These are phyloP conservation scores for Termitomyces sp. DNA, from an alignment of 768 basidiomycete genomes.

Conservation along the genomic window DNA sequence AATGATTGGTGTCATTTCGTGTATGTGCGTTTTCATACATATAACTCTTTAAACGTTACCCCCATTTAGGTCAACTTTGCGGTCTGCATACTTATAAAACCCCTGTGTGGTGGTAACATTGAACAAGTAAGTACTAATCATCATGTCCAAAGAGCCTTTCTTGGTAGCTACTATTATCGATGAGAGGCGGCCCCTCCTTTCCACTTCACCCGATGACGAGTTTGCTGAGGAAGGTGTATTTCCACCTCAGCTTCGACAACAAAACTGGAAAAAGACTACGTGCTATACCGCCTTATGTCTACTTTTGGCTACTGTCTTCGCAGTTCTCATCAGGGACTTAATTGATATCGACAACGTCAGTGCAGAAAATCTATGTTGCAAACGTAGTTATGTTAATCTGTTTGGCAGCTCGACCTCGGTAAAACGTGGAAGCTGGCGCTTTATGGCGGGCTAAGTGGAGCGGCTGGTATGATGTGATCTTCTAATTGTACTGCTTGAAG, in stretches of 20 bases:
- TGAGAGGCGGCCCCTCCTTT: neutral
- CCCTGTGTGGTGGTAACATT: neutral
- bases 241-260: neutral
- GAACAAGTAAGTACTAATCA: neutral
- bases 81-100: neutral
- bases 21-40: neutral
- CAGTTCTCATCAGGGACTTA: conserved; percentile 61
- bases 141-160: neutral
- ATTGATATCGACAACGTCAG: conserved; percentile 64
- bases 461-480: conserved; percentile 48
- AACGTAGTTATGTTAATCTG: neutral
- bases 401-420: conserved; percentile 68
- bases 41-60: neutral
- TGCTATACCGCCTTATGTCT: conserved; percentile 30
- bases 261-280: conserved; percentile 17
- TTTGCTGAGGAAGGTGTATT: neutral
- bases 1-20: neutral
- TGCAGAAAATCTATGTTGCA: conserved; percentile 29
- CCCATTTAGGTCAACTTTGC: neutral
- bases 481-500: neutral
- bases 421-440: conserved; percentile 76
- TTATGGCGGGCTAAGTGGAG: conserved; percentile 88
- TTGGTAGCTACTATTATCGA: no score
- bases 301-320: conserved; percentile 32
- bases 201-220: neutral